A percentile compares a stretch with the other conserved stretches of the same genome.
phyloP scores from a whole-genome alignment of 106 monocot species.

The Agapanthus africanus region DNA sequence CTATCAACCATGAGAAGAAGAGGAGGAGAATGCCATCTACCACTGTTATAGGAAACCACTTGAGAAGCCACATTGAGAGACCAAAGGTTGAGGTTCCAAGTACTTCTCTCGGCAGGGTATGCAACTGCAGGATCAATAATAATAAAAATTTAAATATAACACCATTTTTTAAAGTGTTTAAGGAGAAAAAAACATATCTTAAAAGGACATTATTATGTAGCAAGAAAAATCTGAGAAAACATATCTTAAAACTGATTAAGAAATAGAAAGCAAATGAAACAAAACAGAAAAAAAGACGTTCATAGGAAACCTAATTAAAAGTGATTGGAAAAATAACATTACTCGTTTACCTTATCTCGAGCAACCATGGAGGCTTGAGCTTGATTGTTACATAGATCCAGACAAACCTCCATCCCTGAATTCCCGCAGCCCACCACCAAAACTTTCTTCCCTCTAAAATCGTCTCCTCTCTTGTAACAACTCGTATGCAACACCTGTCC shows the following conservation, averaged over 20 bases:
- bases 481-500: slow-evolving; percentile 51
- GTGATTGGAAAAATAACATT: background rate
- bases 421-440: slow-evolving; percentile 82
- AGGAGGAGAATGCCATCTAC: slow-evolving; percentile 56
- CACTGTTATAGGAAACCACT: slow-evolving; percentile 41
- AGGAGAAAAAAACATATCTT: no score
- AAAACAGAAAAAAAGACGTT: background rate
- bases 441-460: slow-evolving; percentile 50
- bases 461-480: slow-evolving; percentile 47
- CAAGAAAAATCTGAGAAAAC: background rate
- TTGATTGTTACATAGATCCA: slow-evolving; percentile 64
- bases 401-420: slow-evolving; percentile 78
- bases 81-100: slow-evolving; percentile 71
- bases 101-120: slow-evolving; percentile 63
- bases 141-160: no score
- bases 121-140: slow-evolving; percentile 31
- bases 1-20: slow-evolving; percentile 31
- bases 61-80: slow-evolving; percentile 57
- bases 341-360: slow-evolving; percentile 44
- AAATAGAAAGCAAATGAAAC: background rate
- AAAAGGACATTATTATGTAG: no score
- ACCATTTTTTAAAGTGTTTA: background rate
- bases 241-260: background rate
- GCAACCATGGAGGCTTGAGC: slow-evolving; percentile 57
- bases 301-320: background rate